These are phyloP conservation scores for Colletotrichum musae DNA, from an alignment of 2,329 filamentous ascomycete genomes.

Conservation along the genomic window DNA sequence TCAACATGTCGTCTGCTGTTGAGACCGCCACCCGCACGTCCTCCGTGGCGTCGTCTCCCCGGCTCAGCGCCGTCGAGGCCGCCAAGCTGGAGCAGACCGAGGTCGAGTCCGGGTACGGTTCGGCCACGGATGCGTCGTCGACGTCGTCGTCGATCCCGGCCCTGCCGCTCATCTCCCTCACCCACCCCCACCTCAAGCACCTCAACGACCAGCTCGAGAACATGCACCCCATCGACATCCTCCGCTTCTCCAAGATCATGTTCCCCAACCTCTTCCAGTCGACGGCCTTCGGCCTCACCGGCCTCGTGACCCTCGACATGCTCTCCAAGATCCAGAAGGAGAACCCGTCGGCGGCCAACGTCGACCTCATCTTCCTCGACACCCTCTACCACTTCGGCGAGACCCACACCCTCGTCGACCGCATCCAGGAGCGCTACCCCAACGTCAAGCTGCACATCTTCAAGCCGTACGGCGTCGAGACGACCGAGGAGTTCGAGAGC, in stretches of 20 bases:
- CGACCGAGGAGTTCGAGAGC: constrained; percentile 81
- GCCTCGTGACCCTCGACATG: constrained; percentile 88
- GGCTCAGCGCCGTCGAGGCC: constrained; percentile 52
- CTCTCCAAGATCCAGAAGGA: constrained; percentile 80
- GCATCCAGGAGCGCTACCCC: constrained; percentile 82
- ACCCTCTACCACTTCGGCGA: constrained; percentile 87
- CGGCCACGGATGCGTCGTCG: constrained; percentile 55
- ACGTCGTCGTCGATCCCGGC: constrained; percentile 70
- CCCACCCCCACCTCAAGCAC: constrained; percentile 88
- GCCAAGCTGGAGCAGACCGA: constrained; percentile 61
- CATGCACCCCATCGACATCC: constrained; percentile 90
- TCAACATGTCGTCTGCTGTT: constrained; percentile 53
- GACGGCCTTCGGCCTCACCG: constrained; percentile 86
- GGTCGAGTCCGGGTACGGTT: constrained; percentile 88
- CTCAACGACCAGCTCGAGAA: constrained; percentile 91
- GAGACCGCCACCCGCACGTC: constrained; percentile 51
- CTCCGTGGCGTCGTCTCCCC: constrained; percentile 57
- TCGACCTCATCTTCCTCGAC: constrained; percentile 85
- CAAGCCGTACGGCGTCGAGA: constrained; percentile 85
- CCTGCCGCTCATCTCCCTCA: constrained; percentile 86
- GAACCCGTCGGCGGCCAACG: constrained; percentile 70
- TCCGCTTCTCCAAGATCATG: constrained; percentile 92
- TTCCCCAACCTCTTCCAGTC: constrained; percentile 92
- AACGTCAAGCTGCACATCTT: constrained; percentile 88
- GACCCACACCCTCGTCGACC: constrained; percentile 81